Evolutionary conservation across 176 grass and related monocot genomes (phyloP), one percentile per base, ranked within the genome.

Genomic region (Carex parvula): DNA sequence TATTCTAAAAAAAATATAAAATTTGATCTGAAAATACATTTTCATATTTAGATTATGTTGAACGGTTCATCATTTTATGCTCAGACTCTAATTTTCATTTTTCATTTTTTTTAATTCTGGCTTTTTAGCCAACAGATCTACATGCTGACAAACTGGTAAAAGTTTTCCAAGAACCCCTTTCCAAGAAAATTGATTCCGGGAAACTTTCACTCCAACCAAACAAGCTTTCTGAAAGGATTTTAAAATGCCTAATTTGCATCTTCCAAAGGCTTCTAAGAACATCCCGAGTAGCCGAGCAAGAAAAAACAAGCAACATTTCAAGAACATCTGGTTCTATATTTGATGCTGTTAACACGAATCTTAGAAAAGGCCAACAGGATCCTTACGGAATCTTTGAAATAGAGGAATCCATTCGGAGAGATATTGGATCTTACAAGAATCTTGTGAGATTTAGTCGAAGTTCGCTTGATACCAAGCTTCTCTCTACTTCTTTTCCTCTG

Each of bases 341-440:
- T 60, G 83, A 77, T 74, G 64, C 26, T 13, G 82, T 81, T 8
- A 64, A 17, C 11, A 16, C 81, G 1, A 85, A 73, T 72, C 39
- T 83, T 21, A 81, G 79, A 3, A 73, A 84, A 41, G 89, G 89
- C 57, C 95, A 93, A 87, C 92, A 91, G 70, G 92, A 98, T 71
- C 95, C 94, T 70, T 98, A 94, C 46, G 89, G 85, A 35, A 86
- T 99, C 64, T 95, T 99, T 1, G 24, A 48, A 46, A 50, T 93
- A 65, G 91, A 79, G 21, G 96, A 89, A 72, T 91, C 96, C 7
- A 58, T 95, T 59, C 80, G 89, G 14, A 93, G 93, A 41, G 93
- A 99, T 87, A 81, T 93, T n/a, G 92, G 95, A 0, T 89, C 95
- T 17, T 98, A 98, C 88, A 98, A 95, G 80, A 98, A 95, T 26